Base-by-base conservation (phyloP, 2,329 filamentous ascomycete species). In the Aspergillus fumigatus region DNA sequence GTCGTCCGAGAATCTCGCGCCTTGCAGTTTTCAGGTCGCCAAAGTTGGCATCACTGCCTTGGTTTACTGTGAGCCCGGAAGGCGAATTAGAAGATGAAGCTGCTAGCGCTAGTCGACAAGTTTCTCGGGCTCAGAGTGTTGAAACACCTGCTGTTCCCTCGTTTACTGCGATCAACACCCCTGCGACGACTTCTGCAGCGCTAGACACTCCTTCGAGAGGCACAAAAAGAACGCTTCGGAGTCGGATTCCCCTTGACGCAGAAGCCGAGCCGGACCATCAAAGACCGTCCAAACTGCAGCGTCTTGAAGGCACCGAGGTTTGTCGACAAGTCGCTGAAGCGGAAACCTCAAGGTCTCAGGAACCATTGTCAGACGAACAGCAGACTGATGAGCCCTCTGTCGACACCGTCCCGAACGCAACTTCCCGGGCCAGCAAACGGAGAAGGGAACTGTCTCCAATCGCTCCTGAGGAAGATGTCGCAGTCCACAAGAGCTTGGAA, bases 11-110 rank as follows among this genome's bases (percentile, higher is more conserved):
- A 35, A 68, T 64, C 52, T 75, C 73, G 47, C 68, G 71, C n/a
- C 65, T 77, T 51, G 74, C 71, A 3, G 65, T 77, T 4, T 74
- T 77, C 56, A 77, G 71, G 60, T 72, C 70, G 0, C 52, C 68
- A 6, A 68, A 65, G 26, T 49, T 77, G 25, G 50, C 55, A 26
- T 61, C 68, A 17, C 51, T 79, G 10, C 65, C 70, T 10, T 77
- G 74, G 74, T 76, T 76, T 48, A 41, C 59, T 10, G 53, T 63
- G 23, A 61, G 62, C n/a, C 35, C 55, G 10, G n/a, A 27, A 19
- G 29, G 23, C 10, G 54, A 49, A 35, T 17, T 17, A 2, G 11
- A 54, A 4, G 49, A 57, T 19, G 55, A 61, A 10, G 21, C 43
- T 47, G 10, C 23, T 54, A 57, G 3, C 53, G 59, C 14, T 45